Evolutionary conservation across 169 alveolate species (phyloP).

Genomic region (Eimeria mitis): DNA sequence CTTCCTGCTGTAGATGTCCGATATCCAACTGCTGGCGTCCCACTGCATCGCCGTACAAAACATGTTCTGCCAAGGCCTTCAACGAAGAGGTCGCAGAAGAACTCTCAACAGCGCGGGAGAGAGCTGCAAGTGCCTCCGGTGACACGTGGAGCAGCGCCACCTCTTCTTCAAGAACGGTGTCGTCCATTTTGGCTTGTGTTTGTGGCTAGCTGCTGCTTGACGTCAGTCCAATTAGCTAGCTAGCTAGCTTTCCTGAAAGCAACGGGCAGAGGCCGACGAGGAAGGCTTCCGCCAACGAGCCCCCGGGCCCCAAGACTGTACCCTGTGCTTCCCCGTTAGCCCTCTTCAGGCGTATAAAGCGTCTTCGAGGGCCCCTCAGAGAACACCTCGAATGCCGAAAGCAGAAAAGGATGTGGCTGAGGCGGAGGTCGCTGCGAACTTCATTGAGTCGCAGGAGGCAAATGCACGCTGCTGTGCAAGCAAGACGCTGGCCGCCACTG

Average conservation of each 20-base stretch:
- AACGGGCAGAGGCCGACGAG: not conserved
- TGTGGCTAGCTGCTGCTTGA: not conserved
- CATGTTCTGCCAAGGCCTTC: slow-evolving; percentile 39
- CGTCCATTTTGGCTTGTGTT: slow-evolving; percentile 12
- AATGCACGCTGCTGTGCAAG: not conserved
- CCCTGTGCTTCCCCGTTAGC: not conserved
- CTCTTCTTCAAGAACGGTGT: not conserved
- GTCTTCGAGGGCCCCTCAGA: not conserved
- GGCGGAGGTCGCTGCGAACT: not conserved
- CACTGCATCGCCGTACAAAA: slow-evolving; percentile 16
- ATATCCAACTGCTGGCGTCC: slow-evolving; percentile 25
- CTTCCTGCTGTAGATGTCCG: slow-evolving; percentile 15
- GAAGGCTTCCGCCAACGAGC: not conserved
- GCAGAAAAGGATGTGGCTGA: not conserved
- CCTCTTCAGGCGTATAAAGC: not conserved
- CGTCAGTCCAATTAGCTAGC: not conserved
- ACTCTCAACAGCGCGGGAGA: not conserved
- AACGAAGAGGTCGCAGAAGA: not conserved
- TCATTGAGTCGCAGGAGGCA: slow-evolving; percentile 7
- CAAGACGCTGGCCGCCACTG: not conserved
- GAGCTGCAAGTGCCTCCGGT: slow-evolving; percentile 30
- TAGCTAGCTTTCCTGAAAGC: slow-evolving; percentile 7
- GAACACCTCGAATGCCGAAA: not conserved
- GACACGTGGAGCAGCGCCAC: not conserved
- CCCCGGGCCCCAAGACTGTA: not conserved